phyloP scores from a whole-genome alignment of 768 basidiomycete species.

The Leucocoprinus birnbaumii region DNA sequence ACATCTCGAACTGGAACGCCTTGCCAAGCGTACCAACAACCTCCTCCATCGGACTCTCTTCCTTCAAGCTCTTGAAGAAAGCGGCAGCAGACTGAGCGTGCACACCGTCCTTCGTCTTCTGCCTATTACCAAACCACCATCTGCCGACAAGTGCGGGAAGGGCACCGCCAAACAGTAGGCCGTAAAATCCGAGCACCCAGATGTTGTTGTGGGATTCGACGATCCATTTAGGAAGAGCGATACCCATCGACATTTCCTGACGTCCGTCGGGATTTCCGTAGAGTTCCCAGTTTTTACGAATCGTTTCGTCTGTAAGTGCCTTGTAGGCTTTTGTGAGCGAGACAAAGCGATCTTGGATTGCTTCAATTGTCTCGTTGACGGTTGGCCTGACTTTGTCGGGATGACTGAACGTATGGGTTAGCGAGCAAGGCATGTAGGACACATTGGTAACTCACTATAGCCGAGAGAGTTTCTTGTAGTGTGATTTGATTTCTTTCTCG shows the following conservation, averaged over 20 bases:
- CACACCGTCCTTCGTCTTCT: conserved; percentile 91
- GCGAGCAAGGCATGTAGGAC: not conserved
- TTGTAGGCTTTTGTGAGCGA: conserved; percentile 98
- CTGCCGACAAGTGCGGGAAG: conserved; percentile 86
- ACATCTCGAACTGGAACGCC: conserved; percentile 59
- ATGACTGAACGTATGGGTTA: conserved; percentile 54
- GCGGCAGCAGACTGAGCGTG: conserved; percentile 75
- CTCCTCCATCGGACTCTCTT: conserved; percentile 72
- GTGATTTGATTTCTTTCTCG: conserved; percentile 93
- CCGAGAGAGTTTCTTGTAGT: conserved; percentile 89
- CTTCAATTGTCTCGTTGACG: conserved; percentile 81
- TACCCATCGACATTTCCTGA: conserved; percentile 92
- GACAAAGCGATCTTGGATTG: conserved; percentile 84
- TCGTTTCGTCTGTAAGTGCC: conserved; percentile 88
- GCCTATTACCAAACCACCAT: conserved; percentile 96
- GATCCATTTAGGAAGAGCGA: conserved; percentile 93
- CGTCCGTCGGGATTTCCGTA: conserved; percentile 97
- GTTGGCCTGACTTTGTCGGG: conserved; percentile 93
- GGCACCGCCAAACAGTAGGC: conserved; percentile 79
- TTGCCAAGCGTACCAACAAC: conserved; percentile 69
- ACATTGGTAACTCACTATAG: conserved; percentile 68
- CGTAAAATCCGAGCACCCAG: conserved; percentile 89
- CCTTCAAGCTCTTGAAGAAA: conserved; percentile 86
- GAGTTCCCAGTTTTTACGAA: conserved; percentile 83
- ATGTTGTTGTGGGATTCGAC: conserved; percentile 89